A percentile compares a stretch with the other conserved stretches of the same genome.
These are phyloP conservation scores for Trichoderma arundinaceum DNA, from an alignment of 2,329 filamentous ascomycete genomes.

Conservation along the genomic window DNA sequence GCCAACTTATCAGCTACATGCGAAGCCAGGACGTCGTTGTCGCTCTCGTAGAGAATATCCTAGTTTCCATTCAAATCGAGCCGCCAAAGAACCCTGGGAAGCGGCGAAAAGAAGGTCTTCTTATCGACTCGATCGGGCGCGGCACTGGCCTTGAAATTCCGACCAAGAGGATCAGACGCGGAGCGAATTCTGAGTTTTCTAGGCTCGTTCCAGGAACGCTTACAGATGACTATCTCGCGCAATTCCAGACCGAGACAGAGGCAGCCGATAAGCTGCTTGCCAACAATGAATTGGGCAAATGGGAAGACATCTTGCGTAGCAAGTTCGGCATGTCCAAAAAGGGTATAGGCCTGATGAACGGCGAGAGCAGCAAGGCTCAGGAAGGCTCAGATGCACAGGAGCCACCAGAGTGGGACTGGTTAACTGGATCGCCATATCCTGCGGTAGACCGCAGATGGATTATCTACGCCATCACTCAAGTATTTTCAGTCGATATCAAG, in stretches of 20 bases:
- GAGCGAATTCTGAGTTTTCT: constrained; percentile 44
- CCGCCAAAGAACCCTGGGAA: constrained; percentile 61
- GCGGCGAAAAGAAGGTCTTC: constrained; percentile 64
- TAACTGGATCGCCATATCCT: constrained; percentile 53
- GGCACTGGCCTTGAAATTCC: constrained; percentile 54
- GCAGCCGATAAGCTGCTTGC: constrained; percentile 56
- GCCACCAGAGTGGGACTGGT: constrained; percentile 58
- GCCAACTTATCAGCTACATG: constrained; percentile 65
- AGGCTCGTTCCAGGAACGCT: constrained; percentile 55
- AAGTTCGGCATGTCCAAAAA: constrained; percentile 53
- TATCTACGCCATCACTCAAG: constrained; percentile 65
- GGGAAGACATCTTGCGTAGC: constrained; percentile 57
- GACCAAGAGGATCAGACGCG: constrained; percentile 43
- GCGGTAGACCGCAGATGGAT: constrained; percentile 70
- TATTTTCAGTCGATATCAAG: constrained; percentile 59
- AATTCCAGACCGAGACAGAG: constrained; percentile 52
- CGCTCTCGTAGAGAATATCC: constrained; percentile 65
- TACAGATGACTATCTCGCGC: constrained; percentile 55
- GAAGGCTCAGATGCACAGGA: constrained; percentile 39
- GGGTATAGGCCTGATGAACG: constrained; percentile 33
- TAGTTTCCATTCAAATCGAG: constrained; percentile 74
- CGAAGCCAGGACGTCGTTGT: constrained; percentile 69
- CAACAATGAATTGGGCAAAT: constrained; percentile 52
- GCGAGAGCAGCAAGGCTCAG: constrained; percentile 33
- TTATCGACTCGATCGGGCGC: constrained; percentile 76